Conservation (phyloP, 2,329 filamentous ascomycete genomes). For the Scedosporium minutisporum region DNA sequence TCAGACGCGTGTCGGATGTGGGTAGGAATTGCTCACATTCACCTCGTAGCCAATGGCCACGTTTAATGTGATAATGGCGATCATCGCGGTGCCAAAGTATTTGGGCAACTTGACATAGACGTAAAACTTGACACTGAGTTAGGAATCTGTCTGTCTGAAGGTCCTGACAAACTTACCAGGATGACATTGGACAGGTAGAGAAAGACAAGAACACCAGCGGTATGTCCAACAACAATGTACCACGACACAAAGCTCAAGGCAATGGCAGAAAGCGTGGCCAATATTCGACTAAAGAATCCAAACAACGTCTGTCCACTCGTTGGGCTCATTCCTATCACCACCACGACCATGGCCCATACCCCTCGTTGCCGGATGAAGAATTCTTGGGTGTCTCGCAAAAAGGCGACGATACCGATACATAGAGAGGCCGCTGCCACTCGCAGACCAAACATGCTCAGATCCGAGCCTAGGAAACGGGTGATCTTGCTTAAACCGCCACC, state of each 20-base stretch:
- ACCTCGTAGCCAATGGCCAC: slow-evolving; percentile 9
- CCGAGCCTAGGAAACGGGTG: background rate
- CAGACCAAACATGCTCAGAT: slow-evolving; percentile 5
- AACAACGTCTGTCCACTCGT: slow-evolving; percentile 3
- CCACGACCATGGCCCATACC: slow-evolving; percentile 2
- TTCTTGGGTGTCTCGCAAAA: background rate
- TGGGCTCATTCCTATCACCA: slow-evolving; percentile 5
- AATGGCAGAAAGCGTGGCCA: background rate
- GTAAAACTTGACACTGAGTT: background rate
- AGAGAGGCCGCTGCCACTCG: background rate
- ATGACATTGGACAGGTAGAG: background rate
- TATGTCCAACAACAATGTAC: slow-evolving; percentile 2
- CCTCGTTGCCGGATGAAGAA: slow-evolving; percentile 3
- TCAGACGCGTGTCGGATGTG: background rate
- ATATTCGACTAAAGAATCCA: slow-evolving; percentile 2
- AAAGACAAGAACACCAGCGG: slow-evolving; percentile 2
- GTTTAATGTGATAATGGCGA: slow-evolving; percentile 6
- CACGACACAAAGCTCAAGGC: slow-evolving; percentile 1
- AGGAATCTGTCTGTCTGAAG: background rate
- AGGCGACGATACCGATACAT: slow-evolving; percentile 1
- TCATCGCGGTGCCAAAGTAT: slow-evolving; percentile 4
- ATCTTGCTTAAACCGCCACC: background rate
- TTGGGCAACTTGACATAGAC: slow-evolving; percentile 7
- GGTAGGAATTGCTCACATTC: background rate
- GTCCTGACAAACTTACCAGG: background rate